Evolutionary conservation across 345 rosid species (phyloP).

Genomic region (Arabis alpina): DNA sequence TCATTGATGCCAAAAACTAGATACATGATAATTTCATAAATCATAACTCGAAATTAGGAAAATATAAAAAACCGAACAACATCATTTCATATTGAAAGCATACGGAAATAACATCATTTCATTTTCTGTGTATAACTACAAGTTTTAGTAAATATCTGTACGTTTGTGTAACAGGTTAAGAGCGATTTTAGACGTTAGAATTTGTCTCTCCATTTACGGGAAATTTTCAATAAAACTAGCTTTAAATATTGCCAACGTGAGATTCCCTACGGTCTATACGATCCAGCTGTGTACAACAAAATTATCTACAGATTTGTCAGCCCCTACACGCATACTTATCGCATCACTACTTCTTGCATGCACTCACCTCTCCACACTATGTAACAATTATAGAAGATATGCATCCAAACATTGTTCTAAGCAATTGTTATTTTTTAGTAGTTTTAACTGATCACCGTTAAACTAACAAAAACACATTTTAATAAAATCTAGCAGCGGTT

Average conservation of each 20-base stretch:
- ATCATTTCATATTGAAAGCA: too few species aligned
- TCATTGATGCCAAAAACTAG: conserved; percentile 17
- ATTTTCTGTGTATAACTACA: neutral
- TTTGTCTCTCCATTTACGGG: conserved; percentile 34
- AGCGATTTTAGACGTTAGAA: conserved; percentile 3
- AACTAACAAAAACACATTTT: neutral
- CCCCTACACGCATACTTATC: too few species aligned
- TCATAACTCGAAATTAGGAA: neutral
- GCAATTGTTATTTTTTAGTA: neutral
- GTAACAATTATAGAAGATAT: too few species aligned
- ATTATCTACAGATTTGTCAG: too few species aligned
- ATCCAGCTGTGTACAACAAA: conserved; percentile 28
- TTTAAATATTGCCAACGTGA: conserved; percentile 10
- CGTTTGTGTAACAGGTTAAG: neutral
- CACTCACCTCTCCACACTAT: too few species aligned
- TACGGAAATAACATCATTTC: too few species aligned
- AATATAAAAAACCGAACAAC: too few species aligned
- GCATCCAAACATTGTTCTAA: neutral
- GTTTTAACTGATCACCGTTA: neutral
- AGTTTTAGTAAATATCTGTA: conserved; percentile 1
- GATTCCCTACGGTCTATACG: conserved; percentile 7
- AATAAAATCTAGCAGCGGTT: conserved; percentile 9
- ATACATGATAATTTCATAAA: neutral
- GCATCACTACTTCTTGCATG: too few species aligned
- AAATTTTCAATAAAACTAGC: neutral